Conservation (phyloP, 257 asterid genomes). For the Solanum dulcamara region DNA sequence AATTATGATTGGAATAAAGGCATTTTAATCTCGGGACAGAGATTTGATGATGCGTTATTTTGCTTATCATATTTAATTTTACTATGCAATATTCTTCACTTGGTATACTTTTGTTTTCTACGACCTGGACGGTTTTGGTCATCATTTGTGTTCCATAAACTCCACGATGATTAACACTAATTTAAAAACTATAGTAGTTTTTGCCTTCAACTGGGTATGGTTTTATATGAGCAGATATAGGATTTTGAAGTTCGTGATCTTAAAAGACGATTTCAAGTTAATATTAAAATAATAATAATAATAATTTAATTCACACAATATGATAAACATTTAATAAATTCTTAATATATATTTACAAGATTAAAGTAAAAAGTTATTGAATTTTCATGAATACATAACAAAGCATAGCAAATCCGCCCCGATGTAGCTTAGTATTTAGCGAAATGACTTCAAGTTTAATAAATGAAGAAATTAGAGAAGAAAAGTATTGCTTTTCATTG, state of each 20-base stretch:
- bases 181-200: not conserved
- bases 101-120: not conserved
- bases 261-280: not conserved
- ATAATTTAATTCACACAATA: too few relatives aligned
- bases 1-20: not conserved
- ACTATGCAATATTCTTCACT: not conserved
- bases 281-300: not conserved
- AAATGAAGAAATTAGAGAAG: not conserved
- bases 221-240: not conserved
- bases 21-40: not conserved
- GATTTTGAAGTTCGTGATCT: not conserved
- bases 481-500: not conserved
- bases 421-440: not conserved
- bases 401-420: fast-evolving
- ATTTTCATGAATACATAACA: not conserved
- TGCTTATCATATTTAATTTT: not conserved
- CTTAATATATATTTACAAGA: not conserved
- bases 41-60: not conserved
- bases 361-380: not conserved
- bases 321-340: not conserved
- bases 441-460: not conserved
- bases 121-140: not conserved
- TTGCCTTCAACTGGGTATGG: not conserved
- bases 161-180: not conserved
- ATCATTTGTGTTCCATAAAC: not conserved